phyloP scores from a whole-genome alignment of 257 asterid species.

The Gentiana straminea region DNA sequence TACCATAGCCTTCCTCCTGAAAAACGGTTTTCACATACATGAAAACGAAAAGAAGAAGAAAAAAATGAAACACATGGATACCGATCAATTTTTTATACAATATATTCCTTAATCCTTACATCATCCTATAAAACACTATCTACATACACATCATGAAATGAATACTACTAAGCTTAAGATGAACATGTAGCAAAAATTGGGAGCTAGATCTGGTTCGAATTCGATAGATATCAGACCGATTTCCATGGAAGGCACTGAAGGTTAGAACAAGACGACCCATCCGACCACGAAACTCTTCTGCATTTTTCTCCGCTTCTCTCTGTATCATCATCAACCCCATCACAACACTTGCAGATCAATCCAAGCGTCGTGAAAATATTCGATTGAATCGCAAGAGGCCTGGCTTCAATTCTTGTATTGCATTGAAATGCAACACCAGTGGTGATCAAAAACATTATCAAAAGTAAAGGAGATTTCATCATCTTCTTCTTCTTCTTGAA shows the following conservation, averaged over 20 bases:
- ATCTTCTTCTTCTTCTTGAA: not conserved
- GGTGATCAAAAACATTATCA: constrained; percentile 6
- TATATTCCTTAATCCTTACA: no score
- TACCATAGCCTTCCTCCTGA: no score
- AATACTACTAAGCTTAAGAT: no score
- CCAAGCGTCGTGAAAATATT: constrained; percentile 21
- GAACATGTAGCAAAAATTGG: no score
- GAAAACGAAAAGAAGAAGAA: no score
- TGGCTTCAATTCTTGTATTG: not conserved
- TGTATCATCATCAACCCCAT: constrained; percentile 2
- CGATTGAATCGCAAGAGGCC: constrained; percentile 5
- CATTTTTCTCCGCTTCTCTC: constrained; percentile 5
- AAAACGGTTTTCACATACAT: no score
- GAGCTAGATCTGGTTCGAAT: no score
- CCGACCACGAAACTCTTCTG: constrained; percentile 13
- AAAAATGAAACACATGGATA: no score
- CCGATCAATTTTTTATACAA: no score
- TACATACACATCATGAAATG: no score
- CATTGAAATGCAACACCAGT: not conserved
- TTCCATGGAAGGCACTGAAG: constrained; percentile 34
- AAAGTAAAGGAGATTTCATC: not conserved
- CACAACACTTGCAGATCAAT: constrained; percentile 37
- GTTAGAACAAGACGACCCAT: constrained; percentile 23
- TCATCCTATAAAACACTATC: no score
- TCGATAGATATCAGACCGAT: not conserved